Base-by-base conservation (phyloP, 345 rosid species). In the Rhizophora apiculata region DNA sequence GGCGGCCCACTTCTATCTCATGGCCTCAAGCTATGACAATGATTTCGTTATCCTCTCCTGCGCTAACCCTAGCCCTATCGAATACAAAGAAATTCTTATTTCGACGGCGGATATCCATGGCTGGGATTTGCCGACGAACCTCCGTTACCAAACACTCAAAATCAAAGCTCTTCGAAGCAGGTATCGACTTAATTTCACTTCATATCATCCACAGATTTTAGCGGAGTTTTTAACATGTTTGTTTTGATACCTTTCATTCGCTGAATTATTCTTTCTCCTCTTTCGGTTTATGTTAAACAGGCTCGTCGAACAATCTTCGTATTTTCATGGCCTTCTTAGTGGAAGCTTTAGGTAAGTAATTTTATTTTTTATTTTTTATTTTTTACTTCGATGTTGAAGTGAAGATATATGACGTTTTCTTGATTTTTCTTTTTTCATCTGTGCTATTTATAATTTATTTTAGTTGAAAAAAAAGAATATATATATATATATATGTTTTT, bases 301-400 rank as follows among this genome's bases (percentile, higher is more conserved):
- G 74, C 88, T 90, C 60, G 60, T 77, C 39, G 77, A 84, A 63
- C 79, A 77, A 48, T 90, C 92, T 26, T 81, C 92, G 0, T 90
- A 85, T 74, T 88, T 90, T 71, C 83, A 67, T 56, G 88, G 84
- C 53, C 86, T 90, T 52, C 83, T 90, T 37, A 34, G 83, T 22
- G 90, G 93, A 72, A 83, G 86, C 82, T 90, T 90, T 73, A 82
- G 92, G 96, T 86, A 54, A 75, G 54, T 27, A 1, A 55, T 26
- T 55, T 55, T 10, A 22, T 26, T 5, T 26, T 55, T 20, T 36
- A 31, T 36, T 69, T 16, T 31, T 75, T 57, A 6, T 15, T 27
- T 58, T 39, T 11, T 49, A 53, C 53, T 4, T 46, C 61, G 8
- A 52, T 68, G 26, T 39, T 6, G 29, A 22, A 53, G 36, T 6